These are phyloP conservation scores for Raffaelea deltoideospora DNA, from an alignment of 2,329 filamentous ascomycete genomes.

Conservation along the genomic window DNA sequence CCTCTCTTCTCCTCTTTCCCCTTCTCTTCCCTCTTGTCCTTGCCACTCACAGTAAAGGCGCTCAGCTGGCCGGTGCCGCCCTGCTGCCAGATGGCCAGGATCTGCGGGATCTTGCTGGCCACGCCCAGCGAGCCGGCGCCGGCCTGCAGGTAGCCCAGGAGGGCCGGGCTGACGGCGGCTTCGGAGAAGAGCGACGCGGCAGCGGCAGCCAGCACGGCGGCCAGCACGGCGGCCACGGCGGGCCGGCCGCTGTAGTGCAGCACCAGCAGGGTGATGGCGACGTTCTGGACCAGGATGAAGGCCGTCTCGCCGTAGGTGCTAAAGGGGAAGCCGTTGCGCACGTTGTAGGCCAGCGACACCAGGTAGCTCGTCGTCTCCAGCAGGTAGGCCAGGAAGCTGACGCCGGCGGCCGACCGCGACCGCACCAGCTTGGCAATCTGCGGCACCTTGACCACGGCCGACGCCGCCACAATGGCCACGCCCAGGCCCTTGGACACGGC, in stretches of 20 bases:
- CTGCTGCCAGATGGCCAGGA: slow-evolving; percentile 67
- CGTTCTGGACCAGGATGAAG: slow-evolving; percentile 82
- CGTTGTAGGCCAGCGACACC: slow-evolving; percentile 83
- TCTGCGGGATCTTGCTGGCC: slow-evolving; percentile 88
- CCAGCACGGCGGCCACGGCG: slow-evolving; percentile 56
- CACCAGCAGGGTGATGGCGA: slow-evolving; percentile 75
- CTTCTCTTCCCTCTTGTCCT: too few species aligned
- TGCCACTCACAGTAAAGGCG: slow-evolving; percentile 68
- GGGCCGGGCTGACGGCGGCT: slow-evolving; percentile 45
- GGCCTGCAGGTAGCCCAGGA: slow-evolving; percentile 70
- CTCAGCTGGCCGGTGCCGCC: slow-evolving; percentile 90
- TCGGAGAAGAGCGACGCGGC: slow-evolving; percentile 57
- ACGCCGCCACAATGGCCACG: slow-evolving; percentile 82
- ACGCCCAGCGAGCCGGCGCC: slow-evolving; percentile 71
- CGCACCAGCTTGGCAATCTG: slow-evolving; percentile 86
- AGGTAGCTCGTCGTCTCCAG: slow-evolving; percentile 83
- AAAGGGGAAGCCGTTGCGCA: slow-evolving; percentile 83
- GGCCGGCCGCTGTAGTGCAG: slow-evolving; percentile 63
- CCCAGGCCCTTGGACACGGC: slow-evolving; percentile 85
- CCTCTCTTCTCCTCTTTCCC: too few species aligned
- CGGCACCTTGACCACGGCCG: slow-evolving; percentile 86
- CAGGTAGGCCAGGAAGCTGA: slow-evolving; percentile 81
- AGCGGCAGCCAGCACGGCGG: slow-evolving; percentile 58
- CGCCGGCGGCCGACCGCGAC: slow-evolving; percentile 65
- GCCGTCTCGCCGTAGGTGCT: slow-evolving; percentile 94